Evolutionary conservation across 495 filamentous ascomycete genomes (phyloP), one percentile per base, ranked within the genome.

Genomic region (Penicillium parvum): DNA sequence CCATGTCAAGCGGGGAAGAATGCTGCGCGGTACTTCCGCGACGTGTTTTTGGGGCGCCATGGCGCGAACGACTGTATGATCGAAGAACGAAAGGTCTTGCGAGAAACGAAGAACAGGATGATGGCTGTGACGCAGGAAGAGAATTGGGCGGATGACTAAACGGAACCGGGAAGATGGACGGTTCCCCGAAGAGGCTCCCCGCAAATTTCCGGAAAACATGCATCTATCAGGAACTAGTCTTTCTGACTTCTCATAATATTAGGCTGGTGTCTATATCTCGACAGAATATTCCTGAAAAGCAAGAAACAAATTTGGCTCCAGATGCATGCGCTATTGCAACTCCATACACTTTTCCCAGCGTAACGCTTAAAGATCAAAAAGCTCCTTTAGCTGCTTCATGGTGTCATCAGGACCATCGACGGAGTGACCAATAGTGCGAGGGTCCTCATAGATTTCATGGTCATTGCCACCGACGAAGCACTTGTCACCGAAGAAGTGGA

Each of bases 401-500:
- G 89, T 95, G 53, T 97, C 90, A 43, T 89, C 82, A 9, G 92
- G 90, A 34, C 73, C 76, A 36, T 73, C 75, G 36, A 97, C 92
- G 12, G 78, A 66, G 65, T 98, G 92, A 5, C 92, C 92, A 36
- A 85, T 79, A 9, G 86, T 91, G 47, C 90, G 72, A 32, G 73
- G 55, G 61, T 98, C 92, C 35, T 64, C 58, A 63, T 82, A 96
- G 55, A 98, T 96, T 74, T 98, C 92, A 51, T 82, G 89, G 63
- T 98, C 92, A 60, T 97, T 98, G 32, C 92, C 92, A 42, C 92
- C 91, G 52, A 79, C 63, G 53, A 74, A 78, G 18, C 86, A 86
- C 78, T 97, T 98, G 71, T 98, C 92, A 32, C 92, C 92, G 61
- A 97, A 97, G 79, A 97, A 98, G 73, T 97, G 92, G 56, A 97